These are phyloP conservation scores for Amphirosellinia nigrospora DNA, from an alignment of 495 filamentous ascomycete species.

Conservation along the genomic window DNA sequence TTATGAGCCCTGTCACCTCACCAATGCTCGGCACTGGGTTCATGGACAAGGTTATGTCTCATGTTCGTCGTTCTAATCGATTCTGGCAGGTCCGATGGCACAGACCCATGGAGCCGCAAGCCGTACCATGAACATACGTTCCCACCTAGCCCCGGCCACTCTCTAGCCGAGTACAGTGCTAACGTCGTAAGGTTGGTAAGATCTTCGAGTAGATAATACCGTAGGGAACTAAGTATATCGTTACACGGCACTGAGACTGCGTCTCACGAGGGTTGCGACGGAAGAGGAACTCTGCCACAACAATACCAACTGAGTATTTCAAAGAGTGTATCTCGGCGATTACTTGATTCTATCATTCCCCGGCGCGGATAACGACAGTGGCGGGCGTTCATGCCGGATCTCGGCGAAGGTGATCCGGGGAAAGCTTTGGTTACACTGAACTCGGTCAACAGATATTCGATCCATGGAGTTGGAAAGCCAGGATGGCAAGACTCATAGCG, in stretches of 20 bases:
- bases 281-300: not conserved
- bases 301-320: not conserved
- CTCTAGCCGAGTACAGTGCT: constrained; percentile 20
- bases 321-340: no score
- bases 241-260: not conserved
- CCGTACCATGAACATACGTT: constrained; percentile 9
- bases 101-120: not conserved
- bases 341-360: not conserved
- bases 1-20: not conserved
- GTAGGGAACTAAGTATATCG: not conserved
- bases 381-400: not conserved
- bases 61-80: constrained; percentile 11
- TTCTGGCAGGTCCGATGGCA: constrained; percentile 17
- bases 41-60: constrained; percentile 13
- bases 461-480: constrained; percentile 3
- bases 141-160: not conserved
- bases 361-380: not conserved
- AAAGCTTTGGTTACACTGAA: not conserved
- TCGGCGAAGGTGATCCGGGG: not conserved
- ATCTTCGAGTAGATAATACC: not conserved
- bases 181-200: not conserved
- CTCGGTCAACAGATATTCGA: not conserved
- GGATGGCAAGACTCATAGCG: not conserved
- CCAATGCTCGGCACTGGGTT: not conserved
- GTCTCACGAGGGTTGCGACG: not conserved